Evolutionary conservation across 2,329 filamentous ascomycete genomes (phyloP), one percentile per base, ranked within the genome.

Genomic region (Fusarium musae): DNA sequence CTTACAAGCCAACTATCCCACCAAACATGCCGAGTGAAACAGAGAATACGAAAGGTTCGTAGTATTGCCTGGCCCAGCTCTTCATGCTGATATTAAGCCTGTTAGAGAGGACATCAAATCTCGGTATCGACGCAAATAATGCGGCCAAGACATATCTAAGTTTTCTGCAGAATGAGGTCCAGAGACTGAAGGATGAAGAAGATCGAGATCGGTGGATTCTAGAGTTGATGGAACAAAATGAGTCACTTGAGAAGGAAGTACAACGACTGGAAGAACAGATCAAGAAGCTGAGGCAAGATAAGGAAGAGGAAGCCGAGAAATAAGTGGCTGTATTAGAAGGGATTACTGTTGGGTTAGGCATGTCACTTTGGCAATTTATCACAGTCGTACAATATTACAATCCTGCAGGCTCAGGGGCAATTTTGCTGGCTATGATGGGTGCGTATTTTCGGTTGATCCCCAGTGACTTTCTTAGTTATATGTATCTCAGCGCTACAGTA

Each of bases 61-160:
- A 16, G 9, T 1, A 15, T 6, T 2, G 4, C 5, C 4, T 28
- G 3, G 7, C 11, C 6, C 6, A 7, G 9, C 12, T 16, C 3
- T n/a, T 47, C 6, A 4, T 30, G 2, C 44, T 30, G 6, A 6
- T 3, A 36, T 9, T 26, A 19, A 17, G 4, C 11, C 1, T 23
- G 1, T 34, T 13, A 23, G n/a, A 36, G 13, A 36, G 4, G 7
- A 15, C 8, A 13, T 2, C 0, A 13, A 6, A 19, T 7, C 4
- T 15, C 3, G 6, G 15, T 5, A 19, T 13, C 16, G 16, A 52
- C 1, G 11, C 10, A 2, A 6, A 26, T 23, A 19, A 19, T 3
- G 16, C n/a, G 6, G 16, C 49, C 8, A 8, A 15, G 3, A 26
- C 5, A 21, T 52, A 15, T 36, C 1, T 52, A 5, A 21, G n/a